Evolutionary conservation across 768 basidiomycete species (phyloP), one percentile per base, ranked within the genome.

Genomic region (Melanogaster broomeanus): DNA sequence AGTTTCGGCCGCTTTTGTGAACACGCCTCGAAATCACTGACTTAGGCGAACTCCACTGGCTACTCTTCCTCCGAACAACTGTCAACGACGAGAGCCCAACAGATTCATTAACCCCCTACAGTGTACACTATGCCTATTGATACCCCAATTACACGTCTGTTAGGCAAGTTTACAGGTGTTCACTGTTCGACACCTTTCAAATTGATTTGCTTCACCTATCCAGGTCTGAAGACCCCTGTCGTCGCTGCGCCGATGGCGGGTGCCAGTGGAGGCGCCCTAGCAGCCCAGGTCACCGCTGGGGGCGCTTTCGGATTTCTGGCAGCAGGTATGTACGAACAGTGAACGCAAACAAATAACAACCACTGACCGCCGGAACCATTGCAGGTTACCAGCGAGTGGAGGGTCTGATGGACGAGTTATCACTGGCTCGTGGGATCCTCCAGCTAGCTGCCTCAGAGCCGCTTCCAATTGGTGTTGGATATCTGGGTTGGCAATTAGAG

Each of bases 291-390:
- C 28, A 76, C 81, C 18, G 74, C 77, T 3, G 88, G 73, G 8
- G 91, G 91, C 19, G 90, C 85, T 15, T 85, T 91, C 49, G 90
- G 88, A 2, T 90, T 92, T 64, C 57, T 90, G 0, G 75, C 81
- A n/a, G 76, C 81, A 67, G 84, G 88, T 84, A 67, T 84, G 88
- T 84, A 57, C 10, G 59, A 42, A 16, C 15, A 11, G 24, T 22
- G 30, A 33, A 25, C 15, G 45, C 35, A 34, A 21, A 16, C 18
- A 11, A 16, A 22, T 13, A 12, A 28, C 35, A 38, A 44, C 28
- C 27, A 57, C 49, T 48, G 43, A 50, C 39, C 48, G 31, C 18
- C 24, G 42, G 46, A 31, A 53, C 43, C 37, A 10, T 48, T 44
- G 19, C 48, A 84, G 87, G 79, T 13, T 83, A 81, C 62, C 69